A percentile compares a stretch with the other conserved stretches of the same genome.
Conservation (phyloP, 805 yeast species). For the Spathaspora sp. region DNA sequence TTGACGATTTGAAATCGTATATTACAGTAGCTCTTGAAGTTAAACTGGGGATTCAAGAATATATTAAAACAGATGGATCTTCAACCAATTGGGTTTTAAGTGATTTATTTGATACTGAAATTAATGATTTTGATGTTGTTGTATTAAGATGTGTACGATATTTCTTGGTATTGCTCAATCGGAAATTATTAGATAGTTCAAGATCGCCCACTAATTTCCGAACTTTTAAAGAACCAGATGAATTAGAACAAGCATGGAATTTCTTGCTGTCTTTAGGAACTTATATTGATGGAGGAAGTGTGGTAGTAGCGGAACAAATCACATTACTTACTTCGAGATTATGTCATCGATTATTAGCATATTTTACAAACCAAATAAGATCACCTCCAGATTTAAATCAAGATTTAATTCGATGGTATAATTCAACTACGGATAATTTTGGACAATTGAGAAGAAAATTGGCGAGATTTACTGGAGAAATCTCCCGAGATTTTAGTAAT, state of each 20-base stretch:
- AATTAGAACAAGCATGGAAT: slow-evolving; percentile 77
- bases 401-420: slow-evolving; percentile 58
- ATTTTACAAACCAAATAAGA: slow-evolving; percentile 65
- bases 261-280: slow-evolving; percentile 74
- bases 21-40: slow-evolving; percentile 72
- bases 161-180: slow-evolving; percentile 64
- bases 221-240: slow-evolving; percentile 89
- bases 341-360: slow-evolving; percentile 63
- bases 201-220: slow-evolving; percentile 60
- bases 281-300: slow-evolving; percentile 76
- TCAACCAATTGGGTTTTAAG: slow-evolving; percentile 70
- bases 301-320: slow-evolving; percentile 76
- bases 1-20: slow-evolving; percentile 78
- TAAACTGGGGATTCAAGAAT: slow-evolving; percentile 61
- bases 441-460: slow-evolving; percentile 79
- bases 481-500: slow-evolving; percentile 71
- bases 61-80: slow-evolving; percentile 48
- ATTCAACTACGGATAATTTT: slow-evolving; percentile 63
- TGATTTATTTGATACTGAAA: slow-evolving; percentile 55
- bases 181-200: slow-evolving; percentile 76
- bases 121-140: slow-evolving; percentile 53
- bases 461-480: slow-evolving; percentile 66
- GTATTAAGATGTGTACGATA: slow-evolving; percentile 72
- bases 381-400: slow-evolving; percentile 48
- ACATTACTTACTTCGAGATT: slow-evolving; percentile 62